A percentile compares a stretch with the other conserved stretches of the same genome.
phyloP scores from a whole-genome alignment of 1,139 yeast genomes.

The Debaryomyces fabryi region DNA sequence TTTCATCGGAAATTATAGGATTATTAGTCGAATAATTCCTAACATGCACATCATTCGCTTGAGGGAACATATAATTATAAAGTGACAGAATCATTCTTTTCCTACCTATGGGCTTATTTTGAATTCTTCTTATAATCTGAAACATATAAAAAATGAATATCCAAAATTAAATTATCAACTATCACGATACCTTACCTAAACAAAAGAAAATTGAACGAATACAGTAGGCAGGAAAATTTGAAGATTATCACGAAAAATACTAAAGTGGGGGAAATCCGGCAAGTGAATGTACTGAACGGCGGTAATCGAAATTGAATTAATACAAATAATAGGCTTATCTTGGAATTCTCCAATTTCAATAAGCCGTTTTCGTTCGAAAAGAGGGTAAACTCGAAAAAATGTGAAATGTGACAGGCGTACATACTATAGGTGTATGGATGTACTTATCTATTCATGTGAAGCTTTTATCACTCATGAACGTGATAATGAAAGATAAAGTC shows the following conservation, averaged over 20 bases:
- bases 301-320: not conserved
- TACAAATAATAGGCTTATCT: conserved; percentile 2
- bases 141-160: conserved; percentile 9
- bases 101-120: conserved; percentile 1
- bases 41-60: conserved; percentile 7
- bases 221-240: conserved; percentile 2
- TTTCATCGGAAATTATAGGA: conserved; percentile 20
- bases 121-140: conserved; percentile 7
- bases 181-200: conserved; percentile 5
- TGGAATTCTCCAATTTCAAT: conserved; percentile 1
- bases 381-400: not conserved
- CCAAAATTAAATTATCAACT: conserved; percentile 1
- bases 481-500: conserved; percentile 3
- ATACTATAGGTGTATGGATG: conserved; percentile 2
- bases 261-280: not conserved
- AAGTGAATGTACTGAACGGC: not conserved
- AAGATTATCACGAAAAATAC: not conserved
- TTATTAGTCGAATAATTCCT: conserved; percentile 35
- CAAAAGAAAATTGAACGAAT: conserved; percentile 1
- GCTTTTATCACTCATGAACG: not conserved
- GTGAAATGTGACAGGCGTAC: not conserved
- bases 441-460: not conserved
- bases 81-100: conserved; percentile 20
- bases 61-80: conserved; percentile 17
- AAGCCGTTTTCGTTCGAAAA: conserved; percentile 3